These are phyloP conservation scores for Hylodesmum podocarpum DNA, from an alignment of 306 rosid genomes.

Conservation along the genomic window DNA sequence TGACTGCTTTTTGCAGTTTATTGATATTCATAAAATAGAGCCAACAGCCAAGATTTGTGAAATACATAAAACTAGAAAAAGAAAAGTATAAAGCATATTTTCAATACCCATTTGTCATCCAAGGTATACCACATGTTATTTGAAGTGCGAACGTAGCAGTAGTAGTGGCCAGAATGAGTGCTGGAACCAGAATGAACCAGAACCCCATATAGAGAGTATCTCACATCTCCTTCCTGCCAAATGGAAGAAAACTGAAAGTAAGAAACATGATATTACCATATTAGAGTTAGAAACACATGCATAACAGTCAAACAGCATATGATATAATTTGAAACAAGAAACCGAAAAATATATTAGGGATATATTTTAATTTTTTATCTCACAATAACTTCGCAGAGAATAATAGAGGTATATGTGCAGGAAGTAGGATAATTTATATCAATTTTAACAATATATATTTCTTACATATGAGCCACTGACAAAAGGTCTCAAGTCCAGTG, in stretches of 20 bases:
- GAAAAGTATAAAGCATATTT: not conserved
- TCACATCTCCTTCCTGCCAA: slow-evolving; percentile 72
- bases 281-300: not conserved
- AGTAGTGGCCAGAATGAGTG: slow-evolving; percentile 93
- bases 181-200: slow-evolving; percentile 84
- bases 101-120: slow-evolving; percentile 80
- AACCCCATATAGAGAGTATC: slow-evolving; percentile 94
- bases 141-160: slow-evolving; percentile 92
- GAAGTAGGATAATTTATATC: not conserved
- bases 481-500: slow-evolving; percentile 77
- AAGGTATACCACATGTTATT: slow-evolving; percentile 91
- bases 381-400: not conserved
- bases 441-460: not conserved
- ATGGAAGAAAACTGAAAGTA: slow-evolving; percentile 4
- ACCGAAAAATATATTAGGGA: not conserved
- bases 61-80: not conserved
- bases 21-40: not conserved
- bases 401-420: not conserved
- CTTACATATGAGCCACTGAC: slow-evolving; percentile 86
- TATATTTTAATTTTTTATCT: not conserved
- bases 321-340: not conserved
- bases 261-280: not conserved
- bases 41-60: not conserved
- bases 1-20: not conserved
- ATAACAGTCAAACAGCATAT: not conserved